phyloP scores from a whole-genome alignment of 2,329 filamentous ascomycete species.

The Colletotrichum chlorophyti region DNA sequence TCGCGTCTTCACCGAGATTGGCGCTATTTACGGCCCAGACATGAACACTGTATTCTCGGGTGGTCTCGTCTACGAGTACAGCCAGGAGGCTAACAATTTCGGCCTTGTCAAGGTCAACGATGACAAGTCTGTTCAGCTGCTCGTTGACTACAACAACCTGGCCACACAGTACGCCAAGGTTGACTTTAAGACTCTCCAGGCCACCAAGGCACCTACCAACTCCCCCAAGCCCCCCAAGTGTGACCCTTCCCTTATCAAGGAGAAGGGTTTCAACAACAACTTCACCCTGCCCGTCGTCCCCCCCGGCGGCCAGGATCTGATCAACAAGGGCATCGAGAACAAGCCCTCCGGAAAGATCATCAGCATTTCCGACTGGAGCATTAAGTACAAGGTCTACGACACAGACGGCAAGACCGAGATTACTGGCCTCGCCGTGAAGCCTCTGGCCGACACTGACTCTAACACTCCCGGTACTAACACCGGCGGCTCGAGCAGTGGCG shows the following conservation, averaged over 20 bases:
- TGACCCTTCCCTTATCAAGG: slow-evolving; percentile 68
- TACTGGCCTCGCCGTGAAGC: slow-evolving; percentile 54
- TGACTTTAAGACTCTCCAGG: slow-evolving; percentile 72
- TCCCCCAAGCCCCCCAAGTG: slow-evolving; percentile 66
- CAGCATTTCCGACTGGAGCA: slow-evolving; percentile 67
- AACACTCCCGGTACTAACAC: slow-evolving; percentile 55
- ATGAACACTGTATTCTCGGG: slow-evolving; percentile 76
- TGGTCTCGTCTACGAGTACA: slow-evolving; percentile 83
- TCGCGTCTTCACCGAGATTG: slow-evolving; percentile 78
- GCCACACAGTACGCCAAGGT: slow-evolving; percentile 77
- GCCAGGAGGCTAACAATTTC: slow-evolving; percentile 71
- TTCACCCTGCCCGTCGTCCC: slow-evolving; percentile 79
- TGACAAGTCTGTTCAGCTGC: slow-evolving; percentile 64
- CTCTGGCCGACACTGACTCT: slow-evolving; percentile 49
- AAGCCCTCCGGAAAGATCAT: slow-evolving; percentile 73
- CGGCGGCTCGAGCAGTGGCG: slow-evolving; percentile 28
- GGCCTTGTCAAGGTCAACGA: slow-evolving; percentile 69
- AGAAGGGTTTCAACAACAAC: slow-evolving; percentile 74
- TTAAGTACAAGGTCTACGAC: slow-evolving; percentile 52
- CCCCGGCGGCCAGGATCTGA: slow-evolving; percentile 72
- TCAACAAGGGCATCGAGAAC: slow-evolving; percentile 75
- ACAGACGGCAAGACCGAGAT: slow-evolving; percentile 47
- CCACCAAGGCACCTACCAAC: slow-evolving; percentile 62
- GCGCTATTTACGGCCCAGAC: slow-evolving; percentile 71
- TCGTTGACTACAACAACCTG: slow-evolving; percentile 75